Conservation (phyloP, 805 yeast species). For the Wickerhamomyces strasburgensis region DNA sequence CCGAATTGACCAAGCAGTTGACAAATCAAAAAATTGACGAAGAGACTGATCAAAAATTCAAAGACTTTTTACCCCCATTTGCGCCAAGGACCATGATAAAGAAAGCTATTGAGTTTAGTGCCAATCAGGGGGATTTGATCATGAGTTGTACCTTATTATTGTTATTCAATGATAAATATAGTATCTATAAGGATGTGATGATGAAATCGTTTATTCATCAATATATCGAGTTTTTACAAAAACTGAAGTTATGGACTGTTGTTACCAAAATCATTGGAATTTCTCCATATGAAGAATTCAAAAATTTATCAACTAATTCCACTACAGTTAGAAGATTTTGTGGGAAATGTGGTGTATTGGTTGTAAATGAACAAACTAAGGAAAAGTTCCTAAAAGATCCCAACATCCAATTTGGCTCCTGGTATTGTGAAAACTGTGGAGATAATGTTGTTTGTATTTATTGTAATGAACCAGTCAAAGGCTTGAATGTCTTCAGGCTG, state of each 20-base stretch:
- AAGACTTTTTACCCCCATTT: constrained; percentile 46
- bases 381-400: constrained; percentile 29
- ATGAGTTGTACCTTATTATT: constrained; percentile 54
- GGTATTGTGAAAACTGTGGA: constrained; percentile 85
- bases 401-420: constrained; percentile 52
- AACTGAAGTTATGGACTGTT: constrained; percentile 47
- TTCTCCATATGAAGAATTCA: constrained; percentile 27
- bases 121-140: constrained; percentile 59
- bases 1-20: constrained; percentile 23
- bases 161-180: constrained; percentile 42
- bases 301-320: constrained; percentile 25
- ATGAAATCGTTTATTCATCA: constrained; percentile 52
- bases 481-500: constrained; percentile 53
- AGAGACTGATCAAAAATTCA: constrained; percentile 1
- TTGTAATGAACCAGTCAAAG: constrained; percentile 74
- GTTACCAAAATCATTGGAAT: constrained; percentile 52
- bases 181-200: constrained; percentile 25
- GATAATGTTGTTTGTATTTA: constrained; percentile 46
- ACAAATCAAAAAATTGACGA: constrained; percentile 14
- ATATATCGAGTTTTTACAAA: constrained; percentile 50
- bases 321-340: constrained; percentile 51
- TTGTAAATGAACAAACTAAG: constrained; percentile 55
- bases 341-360: constrained; percentile 51
- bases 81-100: constrained; percentile 43
- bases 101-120: constrained; percentile 49